These are phyloP conservation scores for Mortierella sp. DNA, from an alignment of 371 early-diverging fungal genomes.

Conservation along the genomic window DNA sequence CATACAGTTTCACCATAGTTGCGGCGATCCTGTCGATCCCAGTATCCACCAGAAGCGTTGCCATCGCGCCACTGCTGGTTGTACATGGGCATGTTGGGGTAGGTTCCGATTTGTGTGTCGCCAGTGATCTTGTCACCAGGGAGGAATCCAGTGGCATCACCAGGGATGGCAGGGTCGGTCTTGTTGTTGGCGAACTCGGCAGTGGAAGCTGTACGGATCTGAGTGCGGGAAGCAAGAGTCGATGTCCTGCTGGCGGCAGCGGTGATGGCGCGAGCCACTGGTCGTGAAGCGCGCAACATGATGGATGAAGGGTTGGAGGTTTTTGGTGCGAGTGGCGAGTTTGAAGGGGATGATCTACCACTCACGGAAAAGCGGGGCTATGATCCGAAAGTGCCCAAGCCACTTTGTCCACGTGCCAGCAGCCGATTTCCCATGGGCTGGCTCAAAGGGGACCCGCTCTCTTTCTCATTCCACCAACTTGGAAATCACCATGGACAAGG, in stretches of 20 bases:
- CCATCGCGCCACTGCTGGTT: constrained; percentile 63
- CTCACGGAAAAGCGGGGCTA: too few relatives aligned
- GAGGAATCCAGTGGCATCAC: constrained; percentile 39
- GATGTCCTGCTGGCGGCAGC: constrained; percentile 15
- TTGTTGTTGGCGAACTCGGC: constrained; percentile 11
- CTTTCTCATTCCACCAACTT: constrained; percentile 3
- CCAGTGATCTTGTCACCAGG: constrained; percentile 57
- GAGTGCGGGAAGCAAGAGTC: neutral
- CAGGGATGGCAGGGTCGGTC: constrained; percentile 46
- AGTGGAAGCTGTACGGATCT: constrained; percentile 15
- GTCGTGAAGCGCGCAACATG: constrained; percentile 26
- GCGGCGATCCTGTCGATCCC: constrained; percentile 72
- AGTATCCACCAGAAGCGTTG: constrained; percentile 63
- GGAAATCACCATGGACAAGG: neutral
- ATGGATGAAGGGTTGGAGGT: constrained; percentile 4
- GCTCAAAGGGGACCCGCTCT: too few relatives aligned
- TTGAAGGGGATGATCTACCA: too few relatives aligned
- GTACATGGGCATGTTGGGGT: constrained; percentile 72
- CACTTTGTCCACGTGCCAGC: too few relatives aligned
- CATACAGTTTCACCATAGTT: constrained; percentile 74
- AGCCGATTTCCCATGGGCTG: too few relatives aligned
- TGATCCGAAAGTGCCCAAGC: too few relatives aligned
- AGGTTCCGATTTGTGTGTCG: constrained; percentile 74
- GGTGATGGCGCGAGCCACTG: constrained; percentile 19
- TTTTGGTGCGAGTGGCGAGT: neutral